phyloP scores from a whole-genome alignment of 495 filamentous ascomycete species.

The Trichoderma gamsii region DNA sequence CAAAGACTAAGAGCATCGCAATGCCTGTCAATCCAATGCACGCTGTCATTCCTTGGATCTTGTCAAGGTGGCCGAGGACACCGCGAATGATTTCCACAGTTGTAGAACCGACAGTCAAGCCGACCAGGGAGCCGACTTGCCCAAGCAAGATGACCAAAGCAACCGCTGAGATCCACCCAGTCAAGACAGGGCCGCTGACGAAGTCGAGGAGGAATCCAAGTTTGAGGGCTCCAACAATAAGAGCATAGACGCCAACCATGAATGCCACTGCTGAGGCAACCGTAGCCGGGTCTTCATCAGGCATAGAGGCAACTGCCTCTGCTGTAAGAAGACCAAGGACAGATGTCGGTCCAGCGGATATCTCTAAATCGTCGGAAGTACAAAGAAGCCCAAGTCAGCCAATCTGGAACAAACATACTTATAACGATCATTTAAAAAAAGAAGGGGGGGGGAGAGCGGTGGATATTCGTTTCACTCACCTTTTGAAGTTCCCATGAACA shows the following conservation, averaged over 20 bases:
- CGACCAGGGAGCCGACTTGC: constrained; percentile 36
- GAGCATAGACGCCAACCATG: constrained; percentile 39
- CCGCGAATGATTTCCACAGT: constrained; percentile 18
- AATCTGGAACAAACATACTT: too few relatives aligned
- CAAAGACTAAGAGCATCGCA: constrained; percentile 31
- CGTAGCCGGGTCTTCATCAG: constrained; percentile 27
- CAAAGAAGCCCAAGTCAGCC: background rate
- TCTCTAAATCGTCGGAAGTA: constrained; percentile 25
- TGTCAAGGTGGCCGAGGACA: constrained; percentile 7
- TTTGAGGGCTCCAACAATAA: constrained; percentile 39
- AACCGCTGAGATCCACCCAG: constrained; percentile 40
- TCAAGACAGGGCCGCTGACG: constrained; percentile 40
- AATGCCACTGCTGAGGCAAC: constrained; percentile 44
- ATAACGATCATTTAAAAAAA: background rate
- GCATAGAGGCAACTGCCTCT: constrained; percentile 35
- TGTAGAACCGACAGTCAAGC: constrained; percentile 27
- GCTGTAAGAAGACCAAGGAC: constrained; percentile 43
- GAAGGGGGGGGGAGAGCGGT: background rate
- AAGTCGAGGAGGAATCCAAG: constrained; percentile 45
- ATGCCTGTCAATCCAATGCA: constrained; percentile 38
- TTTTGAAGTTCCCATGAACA: constrained; percentile 52
- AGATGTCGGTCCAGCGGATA: constrained; percentile 44
- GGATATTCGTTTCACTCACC: constrained; percentile 26
- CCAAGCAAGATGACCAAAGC: constrained; percentile 37
- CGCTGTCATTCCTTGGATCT: constrained; percentile 24